Evolutionary conservation across 2,329 filamentous ascomycete species (phyloP), one percentile per base, ranked within the genome.

Genomic region (Parastagonospora avenae): DNA sequence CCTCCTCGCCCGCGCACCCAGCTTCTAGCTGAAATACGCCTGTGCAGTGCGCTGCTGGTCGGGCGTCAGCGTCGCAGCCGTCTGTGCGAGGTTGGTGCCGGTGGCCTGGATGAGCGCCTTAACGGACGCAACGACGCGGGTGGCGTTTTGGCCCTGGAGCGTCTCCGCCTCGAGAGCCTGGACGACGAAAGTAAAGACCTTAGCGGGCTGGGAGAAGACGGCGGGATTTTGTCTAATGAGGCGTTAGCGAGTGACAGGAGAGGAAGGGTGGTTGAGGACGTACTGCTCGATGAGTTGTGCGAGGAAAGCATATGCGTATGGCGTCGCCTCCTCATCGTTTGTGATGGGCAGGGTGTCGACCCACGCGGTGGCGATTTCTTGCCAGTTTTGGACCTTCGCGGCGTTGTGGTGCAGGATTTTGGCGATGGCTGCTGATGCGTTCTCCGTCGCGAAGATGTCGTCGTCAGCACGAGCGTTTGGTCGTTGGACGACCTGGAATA

Each of bases 261-360:
- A 4, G 36, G n/a, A 37, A 5, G 9, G 6, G 33, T 38, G 4
- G n/a, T 15, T 27, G n/a, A 12, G 12, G 14, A 87, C 92, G 84
- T 85, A 97, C 94, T 95, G 89, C 62, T 95, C 89, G 71, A 97
- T 97, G 57, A 99, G 77, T 72, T 96, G 88, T 10, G 90, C 87
- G 51, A 99, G 80, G 77, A 96, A 99, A 38, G 88, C 87, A 72
- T 99, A 99, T 1, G 92, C 92, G 73, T 95, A 97, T 11, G 94
- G 94, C 15, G 94, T 94, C 4, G 94, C 94, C 77, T 99, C 94
- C 74, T 99, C 94, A 61, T 99, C 94, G 68, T 96, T 97, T 12
- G 88, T 87, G 45, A 99, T 89, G 0, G 94, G 94, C 31, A 99
- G 80, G 0, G 93, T 97, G 59, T 91, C 87, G 42, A 99, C 79